phyloP scores from a whole-genome alignment of 352 stramenopile species.

The Pythium sukuiense region DNA sequence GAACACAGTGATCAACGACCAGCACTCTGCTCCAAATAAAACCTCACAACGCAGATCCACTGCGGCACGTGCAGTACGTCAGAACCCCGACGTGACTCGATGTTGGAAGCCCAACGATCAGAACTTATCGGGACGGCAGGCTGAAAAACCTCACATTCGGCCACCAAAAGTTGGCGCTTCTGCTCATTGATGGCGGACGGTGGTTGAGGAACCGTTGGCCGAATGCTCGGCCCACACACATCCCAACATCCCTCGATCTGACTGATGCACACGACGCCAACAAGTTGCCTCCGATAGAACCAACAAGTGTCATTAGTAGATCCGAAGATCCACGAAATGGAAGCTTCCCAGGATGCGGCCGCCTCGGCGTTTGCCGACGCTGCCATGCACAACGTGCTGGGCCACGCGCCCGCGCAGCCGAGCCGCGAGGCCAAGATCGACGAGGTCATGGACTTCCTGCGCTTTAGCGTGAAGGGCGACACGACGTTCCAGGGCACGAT shows the following conservation, averaged over 20 bases:
- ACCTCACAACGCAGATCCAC: constrained; percentile 5
- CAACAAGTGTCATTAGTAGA: not conserved
- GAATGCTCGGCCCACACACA: not conserved
- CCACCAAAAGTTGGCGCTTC: constrained; percentile 1
- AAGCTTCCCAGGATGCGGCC: constrained; percentile 10
- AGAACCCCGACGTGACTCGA: constrained; percentile 20
- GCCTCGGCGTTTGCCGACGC: constrained; percentile 12
- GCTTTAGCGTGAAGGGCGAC: constrained; percentile 77
- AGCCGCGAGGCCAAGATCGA: constrained; percentile 76
- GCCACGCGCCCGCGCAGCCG: not conserved
- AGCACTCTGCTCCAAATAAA: constrained; percentile 19
- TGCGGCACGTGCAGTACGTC: constrained; percentile 15
- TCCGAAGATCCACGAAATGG: constrained; percentile 12
- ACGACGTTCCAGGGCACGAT: constrained; percentile 78
- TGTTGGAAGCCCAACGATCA: not conserved
- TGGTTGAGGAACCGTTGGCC: constrained; percentile 17
- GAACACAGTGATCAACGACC: constrained; percentile 25
- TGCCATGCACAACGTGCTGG: constrained; percentile 8
- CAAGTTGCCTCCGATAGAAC: constrained; percentile 16
- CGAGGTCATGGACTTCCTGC: constrained; percentile 87
- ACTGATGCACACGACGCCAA: constrained; percentile 15
- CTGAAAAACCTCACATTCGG: constrained; percentile 19
- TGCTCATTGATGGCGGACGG: constrained; percentile 6
- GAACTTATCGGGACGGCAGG: constrained; percentile 13
- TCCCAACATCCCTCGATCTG: not conserved